Evolutionary conservation across 2,329 filamentous ascomycete species (phyloP), one percentile per base, ranked within the genome.

Genomic region (Sclerotinia subarctica): DNA sequence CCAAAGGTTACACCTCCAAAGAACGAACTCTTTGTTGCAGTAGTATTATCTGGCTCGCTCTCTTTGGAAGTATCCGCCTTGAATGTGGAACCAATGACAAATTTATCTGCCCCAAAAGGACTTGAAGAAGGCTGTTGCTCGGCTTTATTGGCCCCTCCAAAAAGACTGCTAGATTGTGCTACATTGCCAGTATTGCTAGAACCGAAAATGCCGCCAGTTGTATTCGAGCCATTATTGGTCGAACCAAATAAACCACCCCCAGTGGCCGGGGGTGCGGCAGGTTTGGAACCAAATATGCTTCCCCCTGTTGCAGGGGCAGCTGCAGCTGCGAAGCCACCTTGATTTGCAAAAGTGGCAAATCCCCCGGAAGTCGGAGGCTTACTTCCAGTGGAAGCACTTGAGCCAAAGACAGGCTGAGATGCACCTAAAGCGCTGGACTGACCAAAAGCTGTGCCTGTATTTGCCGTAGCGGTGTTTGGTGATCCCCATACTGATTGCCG

Each of bases 1-100:
- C 84, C 82, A 76, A 92, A 91, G 13, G 80, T 83, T 64, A 80
- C 81, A n/a, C 86, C 85, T 10, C 57, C 64, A 74, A 92, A 91
- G 71, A 90, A 82, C 6, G 82, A 81, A 17, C 81, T 80, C n/a
- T 79, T 78, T 26, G 77, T 73, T n/a, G 78, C 77, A 29, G 78
- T 76, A 29, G 78, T 76, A 21, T 84, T 79, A 70, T 84, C 85
- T 11, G 84, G 81, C 47, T 83, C 78, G 68, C 89, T 86, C 32
- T 90, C 84, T 68, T 86, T 87, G 0, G 83, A 93, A 1, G 75
- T 74, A 67, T 77, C 77, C 10, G 77, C 73, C 66, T 81, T 82
- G 26, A 81, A 78, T 1, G 75, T 77, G 15, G 76, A 75, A 19
- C 72, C 72, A 21, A 78, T 74, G 38, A 70, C 73, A 62, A 78